Conservation (phyloP, 768 basidiomycete species). For the Lactarius trivialis region DNA sequence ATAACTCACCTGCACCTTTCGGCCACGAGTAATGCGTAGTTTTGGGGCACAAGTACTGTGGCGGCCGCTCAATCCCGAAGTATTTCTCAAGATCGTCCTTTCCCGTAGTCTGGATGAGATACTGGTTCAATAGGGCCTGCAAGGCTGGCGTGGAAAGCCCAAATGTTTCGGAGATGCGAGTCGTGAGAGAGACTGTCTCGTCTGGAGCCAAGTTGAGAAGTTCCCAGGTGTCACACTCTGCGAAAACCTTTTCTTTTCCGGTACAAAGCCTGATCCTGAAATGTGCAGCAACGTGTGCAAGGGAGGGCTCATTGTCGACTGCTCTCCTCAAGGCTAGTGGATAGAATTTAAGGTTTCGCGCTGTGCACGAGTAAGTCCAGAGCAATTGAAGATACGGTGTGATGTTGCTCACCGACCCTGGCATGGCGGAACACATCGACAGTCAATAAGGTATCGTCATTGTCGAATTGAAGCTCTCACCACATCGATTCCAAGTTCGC, state of each 20-base stretch:
- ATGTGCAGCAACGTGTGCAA: slow-evolving; percentile 30
- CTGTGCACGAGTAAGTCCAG: slow-evolving; percentile 24
- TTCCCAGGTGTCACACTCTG: slow-evolving; percentile 33
- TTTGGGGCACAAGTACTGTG: slow-evolving; percentile 28
- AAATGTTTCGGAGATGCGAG: slow-evolving; percentile 31
- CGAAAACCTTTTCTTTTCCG: slow-evolving; percentile 27
- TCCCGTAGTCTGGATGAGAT: slow-evolving; percentile 34
- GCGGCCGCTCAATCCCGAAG: slow-evolving; percentile 25
- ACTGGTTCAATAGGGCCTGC: slow-evolving; percentile 29
- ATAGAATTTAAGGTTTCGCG: slow-evolving; percentile 44
- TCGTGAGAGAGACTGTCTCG: slow-evolving; percentile 33
- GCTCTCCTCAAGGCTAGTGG: slow-evolving; percentile 34
- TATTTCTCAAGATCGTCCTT: slow-evolving; percentile 30
- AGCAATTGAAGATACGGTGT: background rate
- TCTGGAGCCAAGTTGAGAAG: slow-evolving; percentile 36
- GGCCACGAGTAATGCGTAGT: slow-evolving; percentile 45
- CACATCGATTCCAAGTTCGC: slow-evolving; percentile 45
- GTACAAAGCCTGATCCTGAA: slow-evolving; percentile 32
- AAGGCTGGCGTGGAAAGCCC: slow-evolving; percentile 32
- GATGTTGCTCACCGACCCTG: slow-evolving; percentile 17
- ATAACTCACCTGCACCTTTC: slow-evolving; percentile 36
- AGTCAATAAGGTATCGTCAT: background rate
- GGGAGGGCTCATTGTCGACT: slow-evolving; percentile 23
- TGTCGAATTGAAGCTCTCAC: slow-evolving; percentile 24
- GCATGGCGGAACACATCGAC: background rate